Conservation (phyloP, 2,329 filamentous ascomycete species). For the Epichloe brachyelytri region DNA sequence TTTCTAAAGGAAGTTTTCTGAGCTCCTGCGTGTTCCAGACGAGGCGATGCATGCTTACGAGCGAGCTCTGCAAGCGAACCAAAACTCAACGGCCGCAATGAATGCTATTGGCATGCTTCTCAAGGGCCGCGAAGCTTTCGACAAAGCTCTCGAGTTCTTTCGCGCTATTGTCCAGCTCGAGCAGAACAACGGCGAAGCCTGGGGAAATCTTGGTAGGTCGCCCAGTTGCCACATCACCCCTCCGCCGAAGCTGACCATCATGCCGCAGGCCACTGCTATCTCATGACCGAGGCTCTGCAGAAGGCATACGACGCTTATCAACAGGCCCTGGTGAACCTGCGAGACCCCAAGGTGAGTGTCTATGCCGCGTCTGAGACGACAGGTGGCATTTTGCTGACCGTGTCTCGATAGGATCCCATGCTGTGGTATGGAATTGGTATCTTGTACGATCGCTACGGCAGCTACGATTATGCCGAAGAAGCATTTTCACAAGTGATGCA, state of each 20-base stretch:
- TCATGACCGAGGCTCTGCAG: conserved; percentile 98
- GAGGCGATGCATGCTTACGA: conserved; percentile 87
- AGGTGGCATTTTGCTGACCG: not conserved
- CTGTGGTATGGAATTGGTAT: conserved; percentile 99
- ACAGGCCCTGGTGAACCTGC: conserved; percentile 82
- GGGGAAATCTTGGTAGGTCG: conserved; percentile 76
- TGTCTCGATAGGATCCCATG: conserved; percentile 61
- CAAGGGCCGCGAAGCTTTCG: conserved; percentile 83
- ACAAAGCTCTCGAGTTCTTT: conserved; percentile 86
- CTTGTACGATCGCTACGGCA: conserved; percentile 90
- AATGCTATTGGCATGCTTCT: conserved; percentile 87
- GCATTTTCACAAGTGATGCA: conserved; percentile 98
- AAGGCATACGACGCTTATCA: conserved; percentile 96
- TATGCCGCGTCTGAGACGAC: not conserved
- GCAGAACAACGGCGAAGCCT: conserved; percentile 80
- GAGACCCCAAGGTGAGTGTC: conserved; percentile 69
- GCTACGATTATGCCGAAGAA: conserved; percentile 91
- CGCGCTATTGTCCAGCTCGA: conserved; percentile 87
- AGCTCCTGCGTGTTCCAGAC: conserved; percentile 77
- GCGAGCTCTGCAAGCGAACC: conserved; percentile 75
- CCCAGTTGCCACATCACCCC: conserved; percentile 10
- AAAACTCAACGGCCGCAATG: conserved; percentile 81
- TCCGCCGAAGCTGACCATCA: not conserved
- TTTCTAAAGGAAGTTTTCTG: conserved; percentile 56
- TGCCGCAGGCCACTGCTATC: conserved; percentile 74